Percentiles rank a stretch among this genome's conserved stretches.
phyloP scores from a whole-genome alignment of 805 yeast genomes.

The Zygotorulaspora chibaensis region DNA sequence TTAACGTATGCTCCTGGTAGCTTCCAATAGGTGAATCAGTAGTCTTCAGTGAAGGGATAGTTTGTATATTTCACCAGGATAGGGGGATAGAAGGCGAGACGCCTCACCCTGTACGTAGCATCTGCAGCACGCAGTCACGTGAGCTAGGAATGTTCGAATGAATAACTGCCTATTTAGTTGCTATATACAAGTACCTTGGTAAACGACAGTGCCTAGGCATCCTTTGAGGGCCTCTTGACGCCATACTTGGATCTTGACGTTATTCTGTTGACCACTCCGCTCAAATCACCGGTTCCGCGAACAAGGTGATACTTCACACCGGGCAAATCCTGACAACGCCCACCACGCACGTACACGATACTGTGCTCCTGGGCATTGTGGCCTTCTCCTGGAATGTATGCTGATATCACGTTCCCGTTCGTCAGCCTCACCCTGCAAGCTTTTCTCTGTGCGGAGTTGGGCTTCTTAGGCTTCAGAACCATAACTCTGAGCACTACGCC shows the following conservation, averaged over 20 bases:
- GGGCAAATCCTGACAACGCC: slow-evolving; percentile 95
- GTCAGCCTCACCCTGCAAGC: slow-evolving; percentile 92
- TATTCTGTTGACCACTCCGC: slow-evolving; percentile 90
- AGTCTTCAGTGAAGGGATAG: no score
- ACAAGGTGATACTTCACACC: slow-evolving; percentile 95
- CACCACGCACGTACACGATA: slow-evolving; percentile 95
- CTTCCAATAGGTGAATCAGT: no score
- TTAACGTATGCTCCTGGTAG: no score
- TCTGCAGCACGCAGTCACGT: no score
- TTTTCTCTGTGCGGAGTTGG: slow-evolving; percentile 96
- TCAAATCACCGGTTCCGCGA: slow-evolving; percentile 88
- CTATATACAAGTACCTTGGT: background rate
- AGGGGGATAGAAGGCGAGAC: no score
- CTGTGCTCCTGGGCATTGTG: slow-evolving; percentile 98
- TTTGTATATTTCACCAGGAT: no score
- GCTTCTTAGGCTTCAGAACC: slow-evolving; percentile 96
- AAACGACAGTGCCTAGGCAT: background rate
- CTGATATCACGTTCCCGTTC: slow-evolving; percentile 83
- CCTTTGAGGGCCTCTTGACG: slow-evolving; percentile 71
- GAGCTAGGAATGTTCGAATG: background rate
- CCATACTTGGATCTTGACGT: slow-evolving; percentile 93
- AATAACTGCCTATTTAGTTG: background rate
- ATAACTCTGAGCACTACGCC: slow-evolving; percentile 93
- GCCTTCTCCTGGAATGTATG: slow-evolving; percentile 97
- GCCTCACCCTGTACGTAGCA: no score